Evolutionary conservation across 75 land plant genomes (phyloP).

Genomic region (Isoetes taiwanensis): DNA sequence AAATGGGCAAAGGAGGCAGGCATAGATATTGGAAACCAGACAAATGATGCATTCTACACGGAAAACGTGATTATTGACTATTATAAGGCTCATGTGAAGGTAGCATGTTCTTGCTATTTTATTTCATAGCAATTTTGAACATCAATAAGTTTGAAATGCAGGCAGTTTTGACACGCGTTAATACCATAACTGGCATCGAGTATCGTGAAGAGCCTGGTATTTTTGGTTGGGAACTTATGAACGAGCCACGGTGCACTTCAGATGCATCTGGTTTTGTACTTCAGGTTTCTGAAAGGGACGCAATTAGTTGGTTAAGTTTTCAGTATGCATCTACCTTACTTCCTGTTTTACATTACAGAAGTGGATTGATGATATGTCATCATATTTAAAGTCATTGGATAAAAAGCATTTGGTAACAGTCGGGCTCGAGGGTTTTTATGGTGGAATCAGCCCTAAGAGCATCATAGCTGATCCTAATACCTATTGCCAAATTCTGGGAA

Average conservation of each 20-base stretch:
- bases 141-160: neutral
- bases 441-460: neutral
- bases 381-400: neutral
- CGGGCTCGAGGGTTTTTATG: neutral
- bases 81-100: conserved; percentile 3
- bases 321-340: neutral
- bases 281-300: neutral
- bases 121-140: neutral
- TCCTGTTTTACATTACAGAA: neutral
- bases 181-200: neutral
- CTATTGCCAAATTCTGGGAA: neutral
- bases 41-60: neutral
- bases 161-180: neutral
- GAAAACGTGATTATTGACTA: neutral
- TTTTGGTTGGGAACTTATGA: conserved; percentile 7
- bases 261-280: neutral
- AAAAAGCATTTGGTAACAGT: conserved; percentile 1
- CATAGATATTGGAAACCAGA: neutral
- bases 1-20: conserved; percentile 4
- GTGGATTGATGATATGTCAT: neutral
- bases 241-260: neutral
- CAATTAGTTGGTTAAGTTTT: neutral
- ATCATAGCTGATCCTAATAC: neutral
- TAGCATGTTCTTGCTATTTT: too few species aligned
- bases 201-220: neutral